Conservation (phyloP, 2,329 filamentous ascomycete species). For the Aureobasidium vineae region DNA sequence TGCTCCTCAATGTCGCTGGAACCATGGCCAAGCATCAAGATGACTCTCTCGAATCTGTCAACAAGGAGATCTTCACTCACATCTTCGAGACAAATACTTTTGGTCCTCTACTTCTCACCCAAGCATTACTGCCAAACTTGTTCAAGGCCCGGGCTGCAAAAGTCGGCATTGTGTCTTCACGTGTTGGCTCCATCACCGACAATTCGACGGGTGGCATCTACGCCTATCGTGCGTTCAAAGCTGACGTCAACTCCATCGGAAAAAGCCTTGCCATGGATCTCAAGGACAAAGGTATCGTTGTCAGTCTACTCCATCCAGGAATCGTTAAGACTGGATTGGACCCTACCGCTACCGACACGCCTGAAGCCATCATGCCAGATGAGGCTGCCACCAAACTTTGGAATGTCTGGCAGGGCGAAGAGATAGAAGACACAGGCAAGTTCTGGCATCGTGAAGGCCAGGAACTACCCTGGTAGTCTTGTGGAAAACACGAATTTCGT, state of each 20-base stretch:
- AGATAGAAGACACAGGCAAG: constrained; percentile 44
- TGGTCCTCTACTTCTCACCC: constrained; percentile 37
- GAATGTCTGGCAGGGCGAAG: constrained; percentile 43
- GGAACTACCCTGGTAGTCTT: constrained; percentile 45
- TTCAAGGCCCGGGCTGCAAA: constrained; percentile 36
- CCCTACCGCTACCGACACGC: constrained; percentile 30
- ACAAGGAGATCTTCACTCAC: constrained; percentile 35
- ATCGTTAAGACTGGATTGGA: constrained; percentile 44
- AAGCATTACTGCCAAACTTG: constrained; percentile 47
- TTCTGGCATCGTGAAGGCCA: constrained; percentile 46
- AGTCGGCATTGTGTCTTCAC: constrained; percentile 45
- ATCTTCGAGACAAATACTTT: constrained; percentile 49
- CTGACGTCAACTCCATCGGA: constrained; percentile 48
- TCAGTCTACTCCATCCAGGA: constrained; percentile 47
- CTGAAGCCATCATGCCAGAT: constrained; percentile 47
- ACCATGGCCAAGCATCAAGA: constrained; percentile 37
- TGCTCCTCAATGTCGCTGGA: constrained; percentile 44
- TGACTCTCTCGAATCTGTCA: constrained; percentile 40
- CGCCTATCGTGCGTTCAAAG: constrained; percentile 47
- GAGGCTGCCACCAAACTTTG: constrained; percentile 47
- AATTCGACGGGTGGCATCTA: constrained; percentile 45
- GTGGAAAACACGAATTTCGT: background rate
- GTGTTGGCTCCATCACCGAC: constrained; percentile 47
- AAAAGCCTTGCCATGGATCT: constrained; percentile 48
- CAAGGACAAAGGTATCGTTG: constrained; percentile 41